Evolutionary conservation across 1,284 basidiomycete species (phyloP).

Genomic region (Apiotrichum gracile): DNA sequence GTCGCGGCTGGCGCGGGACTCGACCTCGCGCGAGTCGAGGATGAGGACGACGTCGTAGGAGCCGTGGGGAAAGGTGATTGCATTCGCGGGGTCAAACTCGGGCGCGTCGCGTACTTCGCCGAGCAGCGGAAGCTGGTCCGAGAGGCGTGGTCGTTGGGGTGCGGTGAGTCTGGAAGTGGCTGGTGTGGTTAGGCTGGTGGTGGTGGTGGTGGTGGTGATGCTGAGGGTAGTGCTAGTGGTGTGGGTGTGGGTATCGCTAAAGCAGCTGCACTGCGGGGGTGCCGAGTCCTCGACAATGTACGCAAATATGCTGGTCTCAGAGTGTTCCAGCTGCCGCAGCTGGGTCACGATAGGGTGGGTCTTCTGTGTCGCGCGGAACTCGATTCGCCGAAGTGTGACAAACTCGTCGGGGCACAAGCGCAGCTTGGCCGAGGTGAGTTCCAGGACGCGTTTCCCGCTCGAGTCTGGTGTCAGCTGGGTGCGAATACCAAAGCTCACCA

Average conservation of each 20-base stretch:
- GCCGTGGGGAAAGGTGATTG: conserved; percentile 48
- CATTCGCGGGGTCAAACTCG: conserved; percentile 33
- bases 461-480: conserved; percentile 20
- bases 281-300: conserved; percentile 42
- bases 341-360: conserved; percentile 30
- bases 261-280: conserved; percentile 37
- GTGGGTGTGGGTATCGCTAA: conserved; percentile 13
- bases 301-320: conserved; percentile 15
- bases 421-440: conserved; percentile 23
- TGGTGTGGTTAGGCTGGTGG: background rate
- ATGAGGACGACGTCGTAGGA: conserved; percentile 53
- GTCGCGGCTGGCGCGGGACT: conserved; percentile 43
- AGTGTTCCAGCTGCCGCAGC: conserved; percentile 31
- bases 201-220: background rate
- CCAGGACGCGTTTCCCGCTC: conserved; percentile 20
- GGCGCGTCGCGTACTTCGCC: conserved; percentile 13
- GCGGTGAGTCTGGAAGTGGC: conserved; percentile 4
- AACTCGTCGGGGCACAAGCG: conserved; percentile 36
- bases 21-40: conserved; percentile 54
- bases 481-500: background rate
- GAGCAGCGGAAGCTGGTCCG: conserved; percentile 24
- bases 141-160: conserved; percentile 31
- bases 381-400: conserved; percentile 36
- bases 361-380: conserved; percentile 28
- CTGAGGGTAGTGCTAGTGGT: background rate